A percentile compares a stretch with the other conserved stretches of the same genome.
phyloP scores from a whole-genome alignment of 768 basidiomycete species.

The Leucosporidium creatinivorum region DNA sequence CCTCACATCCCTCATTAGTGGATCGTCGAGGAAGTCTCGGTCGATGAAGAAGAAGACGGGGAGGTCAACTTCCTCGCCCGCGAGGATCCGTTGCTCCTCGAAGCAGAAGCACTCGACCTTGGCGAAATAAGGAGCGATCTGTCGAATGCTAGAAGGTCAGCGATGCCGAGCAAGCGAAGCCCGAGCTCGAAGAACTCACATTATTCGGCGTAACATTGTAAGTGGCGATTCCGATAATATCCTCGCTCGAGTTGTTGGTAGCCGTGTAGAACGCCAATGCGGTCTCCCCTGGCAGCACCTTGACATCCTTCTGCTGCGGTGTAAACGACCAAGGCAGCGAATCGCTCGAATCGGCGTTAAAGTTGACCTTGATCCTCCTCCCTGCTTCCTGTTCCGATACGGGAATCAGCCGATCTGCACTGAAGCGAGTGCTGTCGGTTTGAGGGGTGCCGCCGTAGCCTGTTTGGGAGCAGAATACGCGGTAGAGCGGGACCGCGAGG shows the following conservation, averaged over 20 bases:
- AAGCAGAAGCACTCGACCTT: conserved; percentile 99
- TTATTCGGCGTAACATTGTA: conserved; percentile 98
- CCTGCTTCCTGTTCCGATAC: conserved; percentile 31
- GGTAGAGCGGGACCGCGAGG: conserved; percentile 92
- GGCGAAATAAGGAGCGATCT: conserved; percentile 97
- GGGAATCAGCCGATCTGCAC: conserved; percentile 71
- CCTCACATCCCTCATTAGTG: conserved; percentile 72
- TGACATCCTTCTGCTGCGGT: conserved; percentile 82
- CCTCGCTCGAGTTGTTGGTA: conserved; percentile 70
- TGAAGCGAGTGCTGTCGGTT: conserved; percentile 55
- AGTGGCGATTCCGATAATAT: conserved; percentile 96
- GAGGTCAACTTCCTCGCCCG: conserved; percentile 95
- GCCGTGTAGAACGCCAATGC: conserved; percentile 94
- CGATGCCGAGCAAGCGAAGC: neutral
- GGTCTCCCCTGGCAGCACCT: conserved; percentile 89
- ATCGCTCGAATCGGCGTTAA: conserved; percentile 87
- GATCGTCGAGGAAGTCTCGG: conserved; percentile 91
- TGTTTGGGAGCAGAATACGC: conserved; percentile 96
- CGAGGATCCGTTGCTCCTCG: conserved; percentile 90
- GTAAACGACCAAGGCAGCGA: conserved; percentile 87
- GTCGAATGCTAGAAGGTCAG: neutral
- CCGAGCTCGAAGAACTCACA: no score
- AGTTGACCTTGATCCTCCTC: conserved; percentile 76
- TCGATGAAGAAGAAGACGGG: conserved; percentile 98
- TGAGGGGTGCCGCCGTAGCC: conserved; percentile 94